These are phyloP conservation scores for Gyromitra esculenta DNA, from an alignment of 2,329 filamentous ascomycete species.

Conservation along the genomic window DNA sequence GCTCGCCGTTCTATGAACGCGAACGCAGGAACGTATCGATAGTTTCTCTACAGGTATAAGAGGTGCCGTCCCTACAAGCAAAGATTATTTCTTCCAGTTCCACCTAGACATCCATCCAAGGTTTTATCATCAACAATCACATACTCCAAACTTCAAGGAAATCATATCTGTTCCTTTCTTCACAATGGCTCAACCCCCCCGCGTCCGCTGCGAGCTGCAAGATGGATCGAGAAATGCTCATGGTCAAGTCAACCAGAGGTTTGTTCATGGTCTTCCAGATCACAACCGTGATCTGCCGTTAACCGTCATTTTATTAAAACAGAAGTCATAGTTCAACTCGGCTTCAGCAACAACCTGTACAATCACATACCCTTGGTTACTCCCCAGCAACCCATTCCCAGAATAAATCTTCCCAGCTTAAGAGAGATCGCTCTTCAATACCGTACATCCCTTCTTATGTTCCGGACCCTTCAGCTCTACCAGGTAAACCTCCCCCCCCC, in stretches of 20 bases:
- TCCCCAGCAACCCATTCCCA: background rate
- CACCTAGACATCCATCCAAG: no score
- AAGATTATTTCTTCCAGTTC: no score
- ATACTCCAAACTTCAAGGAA: background rate
- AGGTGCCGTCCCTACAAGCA: no score
- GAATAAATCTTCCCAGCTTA: background rate
- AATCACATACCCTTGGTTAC: no score
- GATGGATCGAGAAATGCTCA: background rate
- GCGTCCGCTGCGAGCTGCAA: background rate
- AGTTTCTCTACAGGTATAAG: no score
- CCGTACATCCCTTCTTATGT: constrained; percentile 36
- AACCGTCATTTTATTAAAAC: background rate
- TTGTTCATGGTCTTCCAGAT: background rate
- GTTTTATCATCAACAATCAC: background rate
- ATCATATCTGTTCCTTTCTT: background rate
- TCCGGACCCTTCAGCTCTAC: constrained; percentile 11
- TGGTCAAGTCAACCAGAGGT: background rate
- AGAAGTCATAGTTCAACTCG: background rate
- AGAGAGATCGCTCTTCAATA: no score
- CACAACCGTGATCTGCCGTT: background rate
- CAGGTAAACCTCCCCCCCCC: background rate
- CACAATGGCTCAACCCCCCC: background rate
- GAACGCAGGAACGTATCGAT: no score
- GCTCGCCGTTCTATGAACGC: no score
- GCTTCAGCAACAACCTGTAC: background rate